Evolutionary conservation across 2,329 filamentous ascomycete genomes (phyloP), one percentile per base, ranked within the genome.

Genomic region (Remersonia thermophila): DNA sequence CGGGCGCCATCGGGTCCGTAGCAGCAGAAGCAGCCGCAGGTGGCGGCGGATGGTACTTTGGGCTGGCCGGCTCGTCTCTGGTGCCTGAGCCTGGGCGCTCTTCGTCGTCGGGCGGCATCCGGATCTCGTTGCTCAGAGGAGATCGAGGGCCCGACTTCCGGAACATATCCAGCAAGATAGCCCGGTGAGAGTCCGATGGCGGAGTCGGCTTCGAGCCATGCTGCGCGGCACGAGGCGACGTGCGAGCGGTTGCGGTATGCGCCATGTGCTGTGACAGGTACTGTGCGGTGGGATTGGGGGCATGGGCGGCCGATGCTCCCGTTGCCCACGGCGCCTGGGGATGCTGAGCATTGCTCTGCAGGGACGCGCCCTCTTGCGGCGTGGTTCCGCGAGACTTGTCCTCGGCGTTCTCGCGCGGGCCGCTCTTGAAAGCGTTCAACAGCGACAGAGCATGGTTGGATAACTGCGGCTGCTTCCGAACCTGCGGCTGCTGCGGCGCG

Each of bases 151-250:
- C 52, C 9, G 53, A 44, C 43, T 63, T 63, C 41, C 69, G 72
- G 53, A 76, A 73, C 58, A 74, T 70, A 15, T 60, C 65, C 11
- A 74, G 55, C 14, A 74, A 54, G 7, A 65, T 58, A 13, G 60
- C 64, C 15, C 67, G 64, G 43, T 73, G 69, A 26, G 54, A 51
- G 32, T 61, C 58, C 18, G 58, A 52, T 20, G 47, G 40, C 13
- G 48, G 42, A 10, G 39, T 25, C 28, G 41, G 37, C 20, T 40
- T 46, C 18, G 44, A 14, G 3, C 37, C 36, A 11, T 36, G 20
- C 5, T 32, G 41, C 12, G 37, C 32, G 18, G 36, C 12, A 29
- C 32, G 30, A n/a, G 37, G 27, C 40, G 43, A 27, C 38, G 30
- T 36, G 33, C 39, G 31, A n/a, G 30, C 31, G 23, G 44, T 37